Evolutionary conservation across 495 filamentous ascomycete species (phyloP).

Genomic region (Lichina pygmaea): DNA sequence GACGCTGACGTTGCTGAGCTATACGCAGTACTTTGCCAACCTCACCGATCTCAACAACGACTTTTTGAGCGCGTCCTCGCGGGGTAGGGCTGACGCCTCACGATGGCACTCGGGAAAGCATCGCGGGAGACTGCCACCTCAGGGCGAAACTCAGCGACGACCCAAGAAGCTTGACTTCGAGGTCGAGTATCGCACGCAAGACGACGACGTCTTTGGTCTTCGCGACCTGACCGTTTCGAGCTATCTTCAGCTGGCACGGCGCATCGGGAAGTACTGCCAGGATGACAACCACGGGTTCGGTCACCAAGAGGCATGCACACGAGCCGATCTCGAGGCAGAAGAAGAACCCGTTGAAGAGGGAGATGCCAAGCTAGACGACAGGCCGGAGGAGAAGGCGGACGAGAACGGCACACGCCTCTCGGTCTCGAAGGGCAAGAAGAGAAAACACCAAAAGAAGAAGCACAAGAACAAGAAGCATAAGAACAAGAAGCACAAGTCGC

Average conservation of each 20-base stretch:
- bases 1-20: constrained; percentile 43
- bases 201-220: constrained; percentile 48
- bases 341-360: constrained; percentile 3
- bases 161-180: constrained; percentile 45
- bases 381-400: constrained; percentile 5
- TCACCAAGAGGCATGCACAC: too few species aligned
- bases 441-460: constrained; percentile 3
- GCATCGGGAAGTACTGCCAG: constrained; percentile 35
- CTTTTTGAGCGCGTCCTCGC: constrained; percentile 6
- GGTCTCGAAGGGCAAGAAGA: constrained; percentile 4
- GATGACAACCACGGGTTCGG: background rate
- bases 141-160: constrained; percentile 16
- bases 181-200: constrained; percentile 61
- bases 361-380: constrained; percentile 6
- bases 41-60: constrained; percentile 63
- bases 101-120: constrained; percentile 27
- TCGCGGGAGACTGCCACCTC: constrained; percentile 18
- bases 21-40: constrained; percentile 84
- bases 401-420: constrained; percentile 1
- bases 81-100: constrained; percentile 7
- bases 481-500: constrained; percentile 19
- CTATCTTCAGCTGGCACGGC: constrained; percentile 47
- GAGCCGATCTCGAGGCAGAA: too few species aligned
- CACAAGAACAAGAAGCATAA: constrained; percentile 5
- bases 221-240: constrained; percentile 66